Evolutionary conservation across 2,329 filamentous ascomycete genomes (phyloP), one percentile per base, ranked within the genome.

Genomic region (Claviceps purpurea): DNA sequence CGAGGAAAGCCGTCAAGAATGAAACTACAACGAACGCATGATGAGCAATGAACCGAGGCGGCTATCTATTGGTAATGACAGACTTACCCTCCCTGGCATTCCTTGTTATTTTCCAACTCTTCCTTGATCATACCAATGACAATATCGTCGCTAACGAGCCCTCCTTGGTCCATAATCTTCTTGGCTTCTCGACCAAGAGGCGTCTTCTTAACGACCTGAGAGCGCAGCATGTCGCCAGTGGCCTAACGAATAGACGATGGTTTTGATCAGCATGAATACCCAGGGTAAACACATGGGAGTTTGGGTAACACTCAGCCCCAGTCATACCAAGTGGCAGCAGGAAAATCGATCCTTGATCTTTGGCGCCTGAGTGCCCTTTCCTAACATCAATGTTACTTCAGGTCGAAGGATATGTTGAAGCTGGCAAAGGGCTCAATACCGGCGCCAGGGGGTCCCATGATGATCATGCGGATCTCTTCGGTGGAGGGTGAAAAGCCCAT

Each of bases 41-140:
- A 20, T 54, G 10, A 49, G 50, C 46, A 43, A 46, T 10, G 16
- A 40, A 41, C 2, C 11, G 16, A 44, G 24, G 8, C n/a, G 4
- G 7, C 14, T 37, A 22, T 8, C 16, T 22, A 8, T n/a, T 16
- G 40, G 20, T 16, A 11, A n/a, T n/a, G 43, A 7, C 7, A n/a
- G 20, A 54, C 59, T 38, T 78, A 96, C 91, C 93, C 93, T 72
- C 91, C 91, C 76, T 87, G 87, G 81, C 93, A 98, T 75, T 98
- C 91, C 65, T 80, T 73, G 77, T 98, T 98, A 73, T 79, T 85
- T 65, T 94, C 87, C 50, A 98, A 80, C 78, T 98, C 91, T 69
- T 85, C 87, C 82, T 93, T 91, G 77, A 98, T 98, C 93, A 98
- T 98, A 72, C 91, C 89, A 70, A 98, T 87, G 81, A 98, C 91